These are phyloP conservation scores for Zygosaccharomyces pseudorouxii DNA, from an alignment of 805 yeast genomes.

Conservation along the genomic window DNA sequence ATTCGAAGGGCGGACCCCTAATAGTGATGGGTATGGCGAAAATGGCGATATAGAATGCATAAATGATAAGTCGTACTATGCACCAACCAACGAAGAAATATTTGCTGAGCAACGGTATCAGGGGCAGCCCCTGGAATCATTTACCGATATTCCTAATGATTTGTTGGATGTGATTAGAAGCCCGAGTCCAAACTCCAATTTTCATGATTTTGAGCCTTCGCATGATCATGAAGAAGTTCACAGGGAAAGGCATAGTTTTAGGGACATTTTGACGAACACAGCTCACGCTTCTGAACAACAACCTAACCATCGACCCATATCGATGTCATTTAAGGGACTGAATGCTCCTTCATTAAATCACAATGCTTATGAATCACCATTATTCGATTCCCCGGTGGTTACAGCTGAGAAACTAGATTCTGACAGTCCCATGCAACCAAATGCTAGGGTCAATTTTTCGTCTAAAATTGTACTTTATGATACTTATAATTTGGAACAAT, in stretches of 20 bases:
- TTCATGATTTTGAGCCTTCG: neutral
- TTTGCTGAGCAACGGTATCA: neutral
- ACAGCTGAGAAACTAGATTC: conserved; percentile 5
- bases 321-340: conserved; percentile 58
- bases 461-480: conserved; percentile 79
- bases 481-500: conserved; percentile 76
- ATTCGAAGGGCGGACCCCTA: neutral
- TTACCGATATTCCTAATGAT: conserved; percentile 2
- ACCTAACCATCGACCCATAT: conserved; percentile 34
- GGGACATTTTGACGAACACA: neutral
- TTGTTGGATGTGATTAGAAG: conserved; percentile 4
- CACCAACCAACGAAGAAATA: neutral
- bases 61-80: neutral
- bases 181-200: conserved; percentile 1
- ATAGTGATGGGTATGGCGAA: neutral
- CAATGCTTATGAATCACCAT: conserved; percentile 33
- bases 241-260: conserved; percentile 2
- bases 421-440: neutral
- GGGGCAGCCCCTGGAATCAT: neutral
- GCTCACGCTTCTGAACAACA: conserved; percentile 23
- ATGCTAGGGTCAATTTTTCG: conserved; percentile 54
- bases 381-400: conserved; percentile 39
- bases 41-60: neutral
- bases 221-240: neutral
- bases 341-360: conserved; percentile 53